phyloP scores from a whole-genome alignment of 2,329 filamentous ascomycete species.

The Hypocreales sp. region DNA sequence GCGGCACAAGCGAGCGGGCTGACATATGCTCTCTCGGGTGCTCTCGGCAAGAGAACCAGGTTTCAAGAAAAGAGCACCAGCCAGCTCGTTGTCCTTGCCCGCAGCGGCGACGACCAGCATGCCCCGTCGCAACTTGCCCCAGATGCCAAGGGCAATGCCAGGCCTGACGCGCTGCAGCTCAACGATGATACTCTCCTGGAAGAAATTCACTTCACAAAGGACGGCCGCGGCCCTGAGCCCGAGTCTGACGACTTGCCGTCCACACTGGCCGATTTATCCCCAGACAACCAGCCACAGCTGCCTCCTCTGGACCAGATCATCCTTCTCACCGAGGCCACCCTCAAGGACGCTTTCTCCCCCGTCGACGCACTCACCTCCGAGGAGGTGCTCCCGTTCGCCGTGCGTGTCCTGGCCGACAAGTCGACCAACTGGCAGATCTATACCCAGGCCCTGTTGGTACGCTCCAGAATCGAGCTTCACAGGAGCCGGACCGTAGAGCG shows the following conservation, averaged over 20 bases:
- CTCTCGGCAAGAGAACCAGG: constrained; percentile 70
- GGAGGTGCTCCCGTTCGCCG: constrained; percentile 83
- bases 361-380: constrained; percentile 78
- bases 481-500: constrained; percentile 77
- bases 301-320: constrained; percentile 79
- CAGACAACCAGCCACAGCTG: constrained; percentile 69
- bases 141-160: too few species aligned
- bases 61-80: constrained; percentile 70
- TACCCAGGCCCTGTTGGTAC: constrained; percentile 78
- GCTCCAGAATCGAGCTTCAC: constrained; percentile 81
- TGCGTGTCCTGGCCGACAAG: constrained; percentile 72
- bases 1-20: constrained; percentile 57
- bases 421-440: constrained; percentile 97
- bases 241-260: constrained; percentile 34
- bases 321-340: constrained; percentile 70
- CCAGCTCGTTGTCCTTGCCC: constrained; percentile 82
- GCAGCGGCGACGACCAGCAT: constrained; percentile 40
- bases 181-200: constrained; percentile 93
- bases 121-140: too few species aligned
- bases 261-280: constrained; percentile 48
- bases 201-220: constrained; percentile 61
- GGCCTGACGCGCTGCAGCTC: constrained; percentile 57
- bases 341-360: constrained; percentile 78
- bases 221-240: constrained; percentile 22
- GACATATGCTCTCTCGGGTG: constrained; percentile 68